Conservation (phyloP, 306 rosid species). For the Glycine tomentella region DNA sequence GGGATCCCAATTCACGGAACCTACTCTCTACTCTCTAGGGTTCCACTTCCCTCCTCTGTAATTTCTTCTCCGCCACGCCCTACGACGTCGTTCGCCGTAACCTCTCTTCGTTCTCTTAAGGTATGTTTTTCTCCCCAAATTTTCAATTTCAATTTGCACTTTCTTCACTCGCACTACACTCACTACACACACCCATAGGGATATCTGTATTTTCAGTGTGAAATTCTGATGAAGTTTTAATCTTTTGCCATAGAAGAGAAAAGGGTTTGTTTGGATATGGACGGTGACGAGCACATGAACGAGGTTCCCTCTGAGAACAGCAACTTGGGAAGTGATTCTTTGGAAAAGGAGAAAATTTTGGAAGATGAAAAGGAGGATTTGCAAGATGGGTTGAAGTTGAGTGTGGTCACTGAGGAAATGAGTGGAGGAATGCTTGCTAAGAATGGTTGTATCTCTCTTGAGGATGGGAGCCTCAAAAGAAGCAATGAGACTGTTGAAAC, state of each 20-base stretch:
- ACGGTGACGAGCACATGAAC: conserved; percentile 51
- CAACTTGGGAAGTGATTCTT: conserved; percentile 40
- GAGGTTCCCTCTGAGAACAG: conserved; percentile 50
- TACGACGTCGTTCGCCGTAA: conserved; percentile 29
- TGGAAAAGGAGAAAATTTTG: conserved; percentile 41
- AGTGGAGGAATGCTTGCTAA: conserved; percentile 40
- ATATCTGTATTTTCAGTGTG: neutral
- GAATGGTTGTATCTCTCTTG: conserved; percentile 49
- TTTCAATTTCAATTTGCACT: neutral
- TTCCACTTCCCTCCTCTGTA: conserved; percentile 1
- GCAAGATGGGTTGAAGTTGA: conserved; percentile 54
- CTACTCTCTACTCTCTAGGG: conserved; percentile 9
- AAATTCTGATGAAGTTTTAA: conserved; percentile 11
- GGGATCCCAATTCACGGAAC: neutral
- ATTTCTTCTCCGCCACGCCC: neutral
- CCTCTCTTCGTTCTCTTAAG: neutral
- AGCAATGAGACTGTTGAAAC: conserved; percentile 51
- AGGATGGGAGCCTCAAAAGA: conserved; percentile 44
- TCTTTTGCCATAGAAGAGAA: conserved; percentile 27
- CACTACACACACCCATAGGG: neutral
- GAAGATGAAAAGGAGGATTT: conserved; percentile 39
- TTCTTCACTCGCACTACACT: conserved; percentile 8
- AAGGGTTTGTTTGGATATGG: conserved; percentile 56
- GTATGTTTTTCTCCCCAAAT: neutral
- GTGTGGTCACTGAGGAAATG: conserved; percentile 48